A percentile compares a stretch with the other conserved stretches of the same genome.
Evolutionary conservation across 2,329 filamentous ascomycete species (phyloP).

Genomic region (Simplicillium sp.): DNA sequence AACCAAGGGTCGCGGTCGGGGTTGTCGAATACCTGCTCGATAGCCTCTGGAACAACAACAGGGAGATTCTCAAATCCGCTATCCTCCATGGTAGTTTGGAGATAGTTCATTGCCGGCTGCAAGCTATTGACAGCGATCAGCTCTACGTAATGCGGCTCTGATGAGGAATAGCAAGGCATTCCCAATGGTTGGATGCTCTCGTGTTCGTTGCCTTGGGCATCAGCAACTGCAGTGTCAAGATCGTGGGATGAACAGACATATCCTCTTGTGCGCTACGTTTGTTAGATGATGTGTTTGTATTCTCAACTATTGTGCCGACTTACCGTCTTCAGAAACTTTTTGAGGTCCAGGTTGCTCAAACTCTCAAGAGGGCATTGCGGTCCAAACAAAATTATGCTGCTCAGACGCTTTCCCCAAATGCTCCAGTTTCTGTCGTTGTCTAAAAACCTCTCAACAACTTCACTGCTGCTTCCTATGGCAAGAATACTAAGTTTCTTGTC

Average conservation of each 20-base stretch:
- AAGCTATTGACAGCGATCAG: conserved; percentile 49
- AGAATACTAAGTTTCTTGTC: conserved; percentile 58
- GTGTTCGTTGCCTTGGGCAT: conserved; percentile 36
- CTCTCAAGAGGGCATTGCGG: conserved; percentile 28
- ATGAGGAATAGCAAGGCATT: conserved; percentile 61
- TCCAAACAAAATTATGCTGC: conserved; percentile 40
- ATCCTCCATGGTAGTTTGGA: conserved; percentile 42
- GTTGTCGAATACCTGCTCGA: conserved; percentile 11
- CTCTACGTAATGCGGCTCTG: conserved; percentile 50
- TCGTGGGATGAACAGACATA: conserved; percentile 48
- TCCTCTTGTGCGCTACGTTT: conserved; percentile 43
- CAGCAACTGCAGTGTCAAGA: conserved; percentile 41
- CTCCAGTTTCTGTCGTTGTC: conserved; percentile 42
- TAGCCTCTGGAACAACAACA: conserved; percentile 11
- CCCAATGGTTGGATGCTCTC: conserved; percentile 38
- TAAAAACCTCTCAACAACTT: conserved; percentile 48
- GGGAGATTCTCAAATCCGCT: conserved; percentile 28
- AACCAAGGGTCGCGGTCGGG: conserved; percentile 19
- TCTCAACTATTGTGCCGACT: conserved; percentile 16
- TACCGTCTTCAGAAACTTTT: conserved; percentile 41
- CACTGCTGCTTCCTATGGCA: conserved; percentile 58
- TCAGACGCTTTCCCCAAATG: conserved; percentile 31
- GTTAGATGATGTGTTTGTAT: conserved; percentile 6
- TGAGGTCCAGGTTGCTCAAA: conserved; percentile 34
- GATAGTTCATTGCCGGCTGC: conserved; percentile 46